These are phyloP conservation scores for Protomyces pachydermus DNA, from an alignment of 1,139 yeast genomes.

Conservation along the genomic window DNA sequence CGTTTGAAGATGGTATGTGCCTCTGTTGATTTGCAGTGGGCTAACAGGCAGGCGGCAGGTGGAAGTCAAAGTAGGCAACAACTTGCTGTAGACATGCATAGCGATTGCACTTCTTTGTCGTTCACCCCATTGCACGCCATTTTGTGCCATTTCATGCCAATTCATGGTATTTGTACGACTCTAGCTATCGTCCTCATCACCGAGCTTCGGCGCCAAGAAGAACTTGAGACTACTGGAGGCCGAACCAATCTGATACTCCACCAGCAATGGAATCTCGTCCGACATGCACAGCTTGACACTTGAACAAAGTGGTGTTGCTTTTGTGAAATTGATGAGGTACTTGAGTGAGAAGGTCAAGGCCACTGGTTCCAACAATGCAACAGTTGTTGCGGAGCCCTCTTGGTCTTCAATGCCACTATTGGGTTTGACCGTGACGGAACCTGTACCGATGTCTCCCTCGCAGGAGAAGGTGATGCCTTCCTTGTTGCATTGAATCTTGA, in stretches of 20 bases:
- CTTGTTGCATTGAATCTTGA: conserved; percentile 80
- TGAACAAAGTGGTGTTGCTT: conserved; percentile 74
- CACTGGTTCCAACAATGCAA: conserved; percentile 81
- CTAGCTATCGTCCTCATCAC: conserved; percentile 58
- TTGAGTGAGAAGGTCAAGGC: conserved; percentile 86
- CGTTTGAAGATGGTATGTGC: conserved; percentile 18
- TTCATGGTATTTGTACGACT: background rate
- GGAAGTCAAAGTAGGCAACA: background rate
- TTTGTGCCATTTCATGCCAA: too few species aligned
- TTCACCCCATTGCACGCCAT: too few species aligned
- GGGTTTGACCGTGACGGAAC: conserved; percentile 75
- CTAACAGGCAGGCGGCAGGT: background rate
- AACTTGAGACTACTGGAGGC: conserved; percentile 73
- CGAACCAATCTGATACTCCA: conserved; percentile 67
- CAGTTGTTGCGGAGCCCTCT: conserved; percentile 67
- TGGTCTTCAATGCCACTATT: conserved; percentile 62
- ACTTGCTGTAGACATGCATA: background rate
- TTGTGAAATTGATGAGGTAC: conserved; percentile 83
- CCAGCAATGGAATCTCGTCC: conserved; percentile 87
- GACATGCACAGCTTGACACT: conserved; percentile 80
- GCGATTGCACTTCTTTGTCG: background rate
- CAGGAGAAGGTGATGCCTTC: conserved; percentile 86
- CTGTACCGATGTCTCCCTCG: conserved; percentile 90
- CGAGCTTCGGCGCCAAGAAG: conserved; percentile 96
- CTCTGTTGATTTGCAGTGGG: background rate